Percentiles rank a stretch among this genome's conserved stretches.
These are phyloP conservation scores for Cyphellophora attinorum DNA, from an alignment of 2,329 filamentous ascomycete genomes.

Conservation along the genomic window DNA sequence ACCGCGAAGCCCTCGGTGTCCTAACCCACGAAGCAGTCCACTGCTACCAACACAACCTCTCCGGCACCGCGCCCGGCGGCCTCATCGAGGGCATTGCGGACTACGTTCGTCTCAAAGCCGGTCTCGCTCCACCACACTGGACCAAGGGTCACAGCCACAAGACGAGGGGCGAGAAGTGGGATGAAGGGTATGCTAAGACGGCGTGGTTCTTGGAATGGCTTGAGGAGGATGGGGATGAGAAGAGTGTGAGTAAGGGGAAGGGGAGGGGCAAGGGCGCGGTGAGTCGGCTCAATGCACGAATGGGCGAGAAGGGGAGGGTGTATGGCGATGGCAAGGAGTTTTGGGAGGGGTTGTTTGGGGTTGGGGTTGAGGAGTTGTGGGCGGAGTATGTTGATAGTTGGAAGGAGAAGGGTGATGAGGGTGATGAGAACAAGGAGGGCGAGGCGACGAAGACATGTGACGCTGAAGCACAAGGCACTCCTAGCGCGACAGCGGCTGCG, in stretches of 20 bases:
- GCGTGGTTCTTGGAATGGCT: slow-evolving; percentile 86
- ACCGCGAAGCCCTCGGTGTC: slow-evolving; percentile 66
- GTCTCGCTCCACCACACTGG: slow-evolving; percentile 76
- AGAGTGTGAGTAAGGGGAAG: slow-evolving; percentile 54
- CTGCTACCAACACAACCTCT: slow-evolving; percentile 75
- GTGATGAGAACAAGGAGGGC: too few relatives aligned
- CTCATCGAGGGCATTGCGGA: slow-evolving; percentile 88
- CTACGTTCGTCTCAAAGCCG: slow-evolving; percentile 72
- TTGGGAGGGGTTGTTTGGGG: slow-evolving; percentile 60
- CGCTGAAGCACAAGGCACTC: too few relatives aligned
- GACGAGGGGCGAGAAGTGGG: slow-evolving; percentile 55
- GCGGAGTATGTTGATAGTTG: slow-evolving; percentile 54
- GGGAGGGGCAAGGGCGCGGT: slow-evolving; percentile 53
- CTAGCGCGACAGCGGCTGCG: too few relatives aligned
- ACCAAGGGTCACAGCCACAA: slow-evolving; percentile 40
- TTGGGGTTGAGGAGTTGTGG: slow-evolving; percentile 62
- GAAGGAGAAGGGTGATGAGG: slow-evolving; percentile 18
- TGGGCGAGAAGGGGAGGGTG: slow-evolving; percentile 51
- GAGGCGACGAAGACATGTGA: too few relatives aligned
- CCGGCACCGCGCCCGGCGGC: slow-evolving; percentile 54
- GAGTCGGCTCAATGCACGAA: slow-evolving; percentile 54
- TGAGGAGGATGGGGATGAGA: slow-evolving; percentile 54
- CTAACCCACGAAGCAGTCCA: slow-evolving; percentile 90
- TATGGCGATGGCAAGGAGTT: slow-evolving; percentile 59
- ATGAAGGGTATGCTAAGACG: slow-evolving; percentile 80